Evolutionary conservation across 2,329 filamentous ascomycete genomes (phyloP), one percentile per base, ranked within the genome.

Genomic region (Sporothrix dimorphospora): DNA sequence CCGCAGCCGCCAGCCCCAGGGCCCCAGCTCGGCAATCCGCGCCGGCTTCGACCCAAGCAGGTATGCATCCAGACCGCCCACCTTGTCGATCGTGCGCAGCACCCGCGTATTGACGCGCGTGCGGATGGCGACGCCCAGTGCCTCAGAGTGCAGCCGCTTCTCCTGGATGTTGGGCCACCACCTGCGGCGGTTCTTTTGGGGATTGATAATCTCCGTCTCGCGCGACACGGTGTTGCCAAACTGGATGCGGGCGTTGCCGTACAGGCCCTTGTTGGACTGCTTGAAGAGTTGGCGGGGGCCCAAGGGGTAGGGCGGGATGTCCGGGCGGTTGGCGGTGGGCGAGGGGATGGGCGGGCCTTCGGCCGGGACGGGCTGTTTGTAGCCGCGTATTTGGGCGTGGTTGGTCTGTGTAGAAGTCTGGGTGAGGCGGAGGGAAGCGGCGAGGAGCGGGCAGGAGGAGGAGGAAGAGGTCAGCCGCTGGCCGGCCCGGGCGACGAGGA

Each of bases 11-110:
- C 96, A 99, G 7, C 96, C 96, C 75, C 91, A 91, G 69, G 95
- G 90, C 5, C 96, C 96, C 72, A 99, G 85, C 81, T 97, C 93
- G 83, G 91, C 92, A 79, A 98, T 87, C 75, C 96, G 88, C 53
- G 86, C 87, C 19, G 91, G 85, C 82, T 94, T 96, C 80, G 90
- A 88, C 76, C 94, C 94, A 55, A 97, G 85, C 61, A 99, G 85
- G 83, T 99, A 99, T 78, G 94, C 90, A 81, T 99, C 96, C 75
- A 99, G 85, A 8, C 96, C 94, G 73, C 95, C 95, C 74, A 91
- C 89, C 80, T 94, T 95, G 79, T 93, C 90, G 79, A 98, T 92
- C 47, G 90, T 91, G 79, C 89, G 86, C 77, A 92, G 85, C 34
- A 94, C 92, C 72, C 88, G 87, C 53, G 91, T 86, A 7, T 90